These are phyloP conservation scores for Gossypium schwendimanii DNA, from an alignment of 441 rosid species.

Conservation along the genomic window DNA sequence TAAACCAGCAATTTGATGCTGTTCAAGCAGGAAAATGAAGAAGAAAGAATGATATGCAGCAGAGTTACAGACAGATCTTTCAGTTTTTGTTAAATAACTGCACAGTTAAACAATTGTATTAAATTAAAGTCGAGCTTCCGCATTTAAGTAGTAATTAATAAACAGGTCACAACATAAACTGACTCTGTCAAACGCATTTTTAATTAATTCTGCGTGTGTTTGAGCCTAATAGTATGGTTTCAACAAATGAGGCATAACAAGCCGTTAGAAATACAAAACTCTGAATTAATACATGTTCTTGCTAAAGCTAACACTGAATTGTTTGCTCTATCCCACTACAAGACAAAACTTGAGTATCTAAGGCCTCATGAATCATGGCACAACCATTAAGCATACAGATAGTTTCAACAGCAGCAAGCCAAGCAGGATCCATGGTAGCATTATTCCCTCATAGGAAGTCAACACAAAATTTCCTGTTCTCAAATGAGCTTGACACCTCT, in stretches of 20 bases:
- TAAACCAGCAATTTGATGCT: conserved; percentile 18
- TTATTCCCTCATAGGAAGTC: not conserved
- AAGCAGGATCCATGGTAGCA: not conserved
- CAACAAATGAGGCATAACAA: not conserved
- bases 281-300: not conserved
- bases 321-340: not conserved
- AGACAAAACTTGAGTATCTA: not conserved
- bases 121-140: not conserved
- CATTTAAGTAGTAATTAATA: not conserved
- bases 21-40: conserved; percentile 13
- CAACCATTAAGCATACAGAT: not conserved
- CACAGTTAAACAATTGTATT: not conserved
- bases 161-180: not conserved
- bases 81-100: not conserved
- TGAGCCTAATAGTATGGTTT: not conserved
- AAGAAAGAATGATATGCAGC: not conserved
- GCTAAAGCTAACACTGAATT: not conserved
- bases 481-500: not conserved
- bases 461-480: not conserved
- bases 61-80: conserved; percentile 4
- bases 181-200: not conserved
- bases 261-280: not conserved
- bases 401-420: not conserved
- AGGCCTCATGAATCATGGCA: not conserved
- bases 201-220: not conserved